Evolutionary conservation across 306 rosid species (phyloP), one percentile per base, ranked within the genome.

Genomic region (Cercis canadensis): DNA sequence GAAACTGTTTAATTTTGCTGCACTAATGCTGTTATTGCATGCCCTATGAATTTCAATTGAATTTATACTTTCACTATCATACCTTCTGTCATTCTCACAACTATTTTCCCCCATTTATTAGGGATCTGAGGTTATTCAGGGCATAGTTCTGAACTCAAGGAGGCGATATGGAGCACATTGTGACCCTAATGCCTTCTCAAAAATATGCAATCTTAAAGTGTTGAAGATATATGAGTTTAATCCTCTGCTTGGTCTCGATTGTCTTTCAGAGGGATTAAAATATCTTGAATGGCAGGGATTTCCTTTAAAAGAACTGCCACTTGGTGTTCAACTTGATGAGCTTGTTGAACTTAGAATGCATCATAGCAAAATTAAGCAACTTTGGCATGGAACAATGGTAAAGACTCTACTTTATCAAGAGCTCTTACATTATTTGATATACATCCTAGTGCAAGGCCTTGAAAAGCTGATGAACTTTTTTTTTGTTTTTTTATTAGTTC

Each of bases 111-210:
- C 29, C 29, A 1, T 24, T 24, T 24, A 24, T 24, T 24, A 24
- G 29, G 29, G 10, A 37, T 2, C 7, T 37, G 43, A 79, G 75
- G 71, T 39, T 6, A 43, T 78, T n/a, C 41, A 52, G 72, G 76
- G 21, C 31, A 60, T 78, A 5, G n/a, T 13, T 7, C 16, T 65
- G 3, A 4, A 6, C 8, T 51, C 16, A 0, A 4, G 44, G 2
- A 3, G 0, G 1, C 13, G 15, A 8, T 64, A 58, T 9, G 46
- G 29, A 1, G 43, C 43, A 37, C 3, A 8, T 0, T 37, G 10
- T 1, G 43, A 8, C 43, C 43, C 43, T 2, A 8, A 37, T 5
- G 43, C 10, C 10, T 37, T 37, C 43, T 37, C 43, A 37, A 37
- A 8, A 3, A 37, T 37, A 37, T 8, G 10, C 43, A 37, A 37